A percentile compares a stretch with the other conserved stretches of the same genome.
Evolutionary conservation across 345 rosid genomes (phyloP).

Genomic region (Eutrema heterophyllum): DNA sequence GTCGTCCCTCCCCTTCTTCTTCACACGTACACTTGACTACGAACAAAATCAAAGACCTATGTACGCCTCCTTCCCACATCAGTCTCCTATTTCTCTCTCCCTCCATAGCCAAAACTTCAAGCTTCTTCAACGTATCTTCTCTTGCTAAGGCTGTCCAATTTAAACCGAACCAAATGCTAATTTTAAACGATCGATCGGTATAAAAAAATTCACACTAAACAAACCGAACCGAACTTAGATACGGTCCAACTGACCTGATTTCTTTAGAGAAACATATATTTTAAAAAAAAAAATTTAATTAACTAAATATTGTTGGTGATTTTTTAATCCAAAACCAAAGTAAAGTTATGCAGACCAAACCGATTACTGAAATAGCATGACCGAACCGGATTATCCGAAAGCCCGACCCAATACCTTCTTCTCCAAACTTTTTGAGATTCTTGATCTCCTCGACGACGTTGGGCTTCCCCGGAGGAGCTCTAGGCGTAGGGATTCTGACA

Average conservation of each 20-base stretch:
- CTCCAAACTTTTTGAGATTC: constrained; percentile 20
- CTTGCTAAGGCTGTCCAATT: constrained; percentile 12
- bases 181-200: not conserved
- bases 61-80: constrained; percentile 52
- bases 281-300: not conserved
- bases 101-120: constrained; percentile 47
- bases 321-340: not conserved
- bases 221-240: not conserved
- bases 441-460: constrained; percentile 38
- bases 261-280: not conserved
- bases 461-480: constrained; percentile 36
- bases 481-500: constrained; percentile 54
- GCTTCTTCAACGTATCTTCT: constrained; percentile 29
- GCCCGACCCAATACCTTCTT: constrained; percentile 2
- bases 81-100: constrained; percentile 45
- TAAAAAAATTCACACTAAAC: not conserved
- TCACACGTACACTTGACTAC: constrained; percentile 30
- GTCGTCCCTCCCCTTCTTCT: not conserved
- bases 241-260: not conserved
- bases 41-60: constrained; percentile 34
- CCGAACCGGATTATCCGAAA: not conserved
- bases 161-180: not conserved
- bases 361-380: not conserved
- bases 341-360: not conserved
- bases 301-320: not conserved